Evolutionary conservation across 2,329 filamentous ascomycete species (phyloP).

Genomic region (Onygena corvina): DNA sequence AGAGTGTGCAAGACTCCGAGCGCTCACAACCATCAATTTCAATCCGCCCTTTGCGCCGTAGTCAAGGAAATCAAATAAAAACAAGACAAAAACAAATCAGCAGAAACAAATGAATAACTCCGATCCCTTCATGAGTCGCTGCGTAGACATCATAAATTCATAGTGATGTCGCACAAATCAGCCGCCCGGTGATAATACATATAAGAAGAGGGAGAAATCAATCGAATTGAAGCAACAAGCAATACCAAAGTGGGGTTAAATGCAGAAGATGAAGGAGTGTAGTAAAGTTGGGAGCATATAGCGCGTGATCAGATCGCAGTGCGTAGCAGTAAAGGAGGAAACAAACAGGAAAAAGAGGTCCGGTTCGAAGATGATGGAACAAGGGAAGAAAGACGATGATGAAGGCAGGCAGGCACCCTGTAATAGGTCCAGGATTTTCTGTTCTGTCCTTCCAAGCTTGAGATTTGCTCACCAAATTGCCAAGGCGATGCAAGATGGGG

Average conservation of each 20-base stretch:
- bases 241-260: slow-evolving; percentile 6
- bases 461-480: slow-evolving; percentile 2
- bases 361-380: not conserved
- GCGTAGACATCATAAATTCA: not conserved
- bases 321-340: not conserved
- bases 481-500: not conserved
- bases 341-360: too few species aligned
- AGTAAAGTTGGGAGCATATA: slow-evolving; percentile 4
- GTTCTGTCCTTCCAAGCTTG: slow-evolving; percentile 1
- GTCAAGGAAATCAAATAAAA: not conserved
- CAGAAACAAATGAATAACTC: not conserved
- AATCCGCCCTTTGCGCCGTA: not conserved
- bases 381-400: not conserved
- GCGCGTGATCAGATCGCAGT: not conserved
- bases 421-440: not conserved
- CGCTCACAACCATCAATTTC: too few species aligned
- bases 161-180: not conserved
- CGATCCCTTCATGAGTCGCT: not conserved
- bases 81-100: not conserved
- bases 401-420: not conserved
- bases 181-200: slow-evolving; percentile 1
- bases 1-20: not conserved
- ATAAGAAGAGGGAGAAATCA: not conserved
- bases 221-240: not conserved
- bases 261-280: slow-evolving; percentile 5